These are phyloP conservation scores for Rostrohypoxylon terebratum DNA, from an alignment of 495 filamentous ascomycete genomes.

Conservation along the genomic window DNA sequence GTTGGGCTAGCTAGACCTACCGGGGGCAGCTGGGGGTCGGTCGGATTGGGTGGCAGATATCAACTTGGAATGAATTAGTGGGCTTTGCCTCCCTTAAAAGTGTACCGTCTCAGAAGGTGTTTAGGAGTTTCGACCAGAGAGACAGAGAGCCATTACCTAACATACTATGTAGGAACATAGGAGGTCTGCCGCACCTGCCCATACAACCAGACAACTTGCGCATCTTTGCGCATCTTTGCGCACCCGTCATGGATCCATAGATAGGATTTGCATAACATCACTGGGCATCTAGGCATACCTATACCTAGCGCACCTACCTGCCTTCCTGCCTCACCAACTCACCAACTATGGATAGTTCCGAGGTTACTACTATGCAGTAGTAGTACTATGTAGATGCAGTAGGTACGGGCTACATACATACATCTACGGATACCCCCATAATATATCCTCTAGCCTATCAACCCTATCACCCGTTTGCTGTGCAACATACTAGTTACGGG, in stretches of 20 bases:
- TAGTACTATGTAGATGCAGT: too few relatives aligned
- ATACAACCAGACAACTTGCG: not conserved
- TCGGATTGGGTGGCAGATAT: conserved; percentile 15
- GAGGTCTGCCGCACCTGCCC: not conserved
- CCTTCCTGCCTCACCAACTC: not conserved
- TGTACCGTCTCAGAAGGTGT: conserved; percentile 42
- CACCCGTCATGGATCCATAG: not conserved
- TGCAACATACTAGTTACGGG: conserved; percentile 20
- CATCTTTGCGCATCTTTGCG: too few relatives aligned
- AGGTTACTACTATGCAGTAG: too few relatives aligned
- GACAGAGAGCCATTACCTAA: conserved; percentile 15
- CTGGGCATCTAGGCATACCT: not conserved
- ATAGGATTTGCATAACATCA: not conserved
- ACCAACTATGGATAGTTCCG: not conserved
- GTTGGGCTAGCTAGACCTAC: conserved; percentile 8
- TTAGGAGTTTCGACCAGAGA: conserved; percentile 23
- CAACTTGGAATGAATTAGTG: conserved; percentile 38
- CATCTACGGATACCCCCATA: too few relatives aligned
- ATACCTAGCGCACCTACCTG: not conserved
- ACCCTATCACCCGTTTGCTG: conserved; percentile 4
- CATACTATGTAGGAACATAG: too few relatives aligned
- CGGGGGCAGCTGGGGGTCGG: not conserved
- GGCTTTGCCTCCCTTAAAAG: conserved; percentile 24
- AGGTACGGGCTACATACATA: too few relatives aligned
- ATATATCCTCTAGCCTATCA: conserved; percentile 7